Evolutionary conservation across 1,284 basidiomycete species (phyloP).

Genomic region (Cutaneotrichosporon curvatum): DNA sequence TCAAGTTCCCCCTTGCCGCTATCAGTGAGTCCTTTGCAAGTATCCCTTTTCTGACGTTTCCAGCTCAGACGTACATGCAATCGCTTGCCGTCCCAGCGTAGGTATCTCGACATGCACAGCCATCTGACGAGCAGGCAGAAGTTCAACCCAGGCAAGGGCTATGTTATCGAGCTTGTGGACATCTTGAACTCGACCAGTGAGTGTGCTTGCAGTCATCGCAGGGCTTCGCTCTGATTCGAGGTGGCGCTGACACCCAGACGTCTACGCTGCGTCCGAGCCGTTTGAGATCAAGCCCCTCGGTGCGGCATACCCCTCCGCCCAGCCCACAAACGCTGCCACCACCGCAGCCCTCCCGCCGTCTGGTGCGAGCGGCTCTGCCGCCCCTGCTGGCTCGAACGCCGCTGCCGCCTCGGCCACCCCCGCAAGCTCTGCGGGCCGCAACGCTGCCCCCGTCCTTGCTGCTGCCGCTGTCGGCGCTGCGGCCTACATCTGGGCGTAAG

Average conservation of each 20-base stretch:
- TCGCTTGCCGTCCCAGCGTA: no score
- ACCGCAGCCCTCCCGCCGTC: neutral
- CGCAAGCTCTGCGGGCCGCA: conserved; percentile 1
- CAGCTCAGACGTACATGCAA: no score
- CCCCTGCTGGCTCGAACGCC: neutral
- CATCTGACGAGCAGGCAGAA: no score
- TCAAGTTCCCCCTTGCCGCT: no score
- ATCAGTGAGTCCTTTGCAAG: no score
- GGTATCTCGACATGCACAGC: no score
- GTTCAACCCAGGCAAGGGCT: neutral
- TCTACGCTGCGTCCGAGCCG: conserved; percentile 56
- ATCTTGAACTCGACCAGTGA: neutral
- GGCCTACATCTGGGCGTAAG: conserved; percentile 10
- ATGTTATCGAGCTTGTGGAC: neutral
- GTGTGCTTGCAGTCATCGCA: no score
- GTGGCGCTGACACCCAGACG: conserved; percentile 44
- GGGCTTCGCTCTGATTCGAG: no score
- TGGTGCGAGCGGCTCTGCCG: neutral
- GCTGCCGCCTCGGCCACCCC: neutral
- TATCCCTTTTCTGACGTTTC: no score
- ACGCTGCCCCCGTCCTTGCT: conserved; percentile 1
- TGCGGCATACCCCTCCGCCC: conserved; percentile 10
- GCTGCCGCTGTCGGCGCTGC: conserved; percentile 10
- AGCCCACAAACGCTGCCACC: neutral
- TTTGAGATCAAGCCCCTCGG: conserved; percentile 63